Percentiles rank a stretch among this genome's conserved stretches.
phyloP scores from a whole-genome alignment of 192 early-diverging fungal species.

The Coemansia sp. region DNA sequence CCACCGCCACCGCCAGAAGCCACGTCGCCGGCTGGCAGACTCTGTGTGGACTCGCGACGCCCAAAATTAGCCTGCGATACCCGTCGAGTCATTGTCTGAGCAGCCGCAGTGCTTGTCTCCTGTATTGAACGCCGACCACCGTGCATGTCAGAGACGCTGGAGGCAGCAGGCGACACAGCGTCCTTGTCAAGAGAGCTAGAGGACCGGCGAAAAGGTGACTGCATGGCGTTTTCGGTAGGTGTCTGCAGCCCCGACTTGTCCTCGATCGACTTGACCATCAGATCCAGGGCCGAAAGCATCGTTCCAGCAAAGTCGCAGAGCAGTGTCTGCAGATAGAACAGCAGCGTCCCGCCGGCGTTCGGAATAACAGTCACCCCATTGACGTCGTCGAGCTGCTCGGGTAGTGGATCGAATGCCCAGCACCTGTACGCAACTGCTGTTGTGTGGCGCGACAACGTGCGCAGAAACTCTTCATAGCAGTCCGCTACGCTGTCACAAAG shows the following conservation, averaged over 20 bases:
- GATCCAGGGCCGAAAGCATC: constrained; percentile 35
- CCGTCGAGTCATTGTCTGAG: constrained; percentile 3
- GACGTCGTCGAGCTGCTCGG: constrained; percentile 27
- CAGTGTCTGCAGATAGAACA: constrained; percentile 31
- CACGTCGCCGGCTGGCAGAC: constrained; percentile 16
- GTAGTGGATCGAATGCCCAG: constrained; percentile 34
- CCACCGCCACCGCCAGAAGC: background rate
- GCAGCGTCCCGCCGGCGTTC: constrained; percentile 15
- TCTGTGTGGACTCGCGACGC: constrained; percentile 21
- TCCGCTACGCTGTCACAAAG: constrained; percentile 16
- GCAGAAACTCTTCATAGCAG: constrained; percentile 36
- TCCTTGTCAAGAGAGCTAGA: constrained; percentile 9
- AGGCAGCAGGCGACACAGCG: background rate
- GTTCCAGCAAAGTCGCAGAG: constrained; percentile 39
- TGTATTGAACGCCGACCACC: constrained; percentile 13
- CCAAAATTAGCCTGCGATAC: background rate
- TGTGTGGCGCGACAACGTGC: constrained; percentile 18
- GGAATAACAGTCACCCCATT: constrained; percentile 34
- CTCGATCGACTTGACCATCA: constrained; percentile 50
- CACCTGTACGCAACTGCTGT: constrained; percentile 48
- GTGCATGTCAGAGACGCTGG: constrained; percentile 7
- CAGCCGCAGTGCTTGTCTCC: constrained; percentile 18
- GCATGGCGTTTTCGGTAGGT: background rate
- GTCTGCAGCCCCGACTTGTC: constrained; percentile 28
- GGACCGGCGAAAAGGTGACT: background rate